A percentile compares a stretch with the other conserved stretches of the same genome.
Conservation (phyloP, 169 alveolate genomes). For the Eimeria tenella region DNA sequence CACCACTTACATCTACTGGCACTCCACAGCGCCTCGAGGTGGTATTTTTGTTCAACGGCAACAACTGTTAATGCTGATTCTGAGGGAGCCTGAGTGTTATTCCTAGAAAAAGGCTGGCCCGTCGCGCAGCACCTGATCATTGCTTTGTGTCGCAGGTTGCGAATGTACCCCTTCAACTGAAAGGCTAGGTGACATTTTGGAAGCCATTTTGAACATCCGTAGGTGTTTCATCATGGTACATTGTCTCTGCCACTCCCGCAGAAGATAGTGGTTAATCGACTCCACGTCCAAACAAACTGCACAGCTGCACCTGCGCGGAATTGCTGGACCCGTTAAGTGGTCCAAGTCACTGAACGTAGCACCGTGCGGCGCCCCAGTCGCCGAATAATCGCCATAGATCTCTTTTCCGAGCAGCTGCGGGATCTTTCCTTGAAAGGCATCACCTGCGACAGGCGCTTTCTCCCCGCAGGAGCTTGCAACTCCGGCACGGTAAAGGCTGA, state of each 20-base stretch:
- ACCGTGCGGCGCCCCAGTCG: background rate
- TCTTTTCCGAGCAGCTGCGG: slow-evolving; percentile 28
- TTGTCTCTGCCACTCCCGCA: slow-evolving; percentile 36
- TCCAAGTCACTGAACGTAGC: background rate
- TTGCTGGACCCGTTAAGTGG: slow-evolving; percentile 10
- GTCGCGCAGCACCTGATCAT: background rate
- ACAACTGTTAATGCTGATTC: background rate
- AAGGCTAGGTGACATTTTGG: slow-evolving; percentile 14
- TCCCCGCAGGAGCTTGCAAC: background rate
- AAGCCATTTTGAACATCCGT: background rate
- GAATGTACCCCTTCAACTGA: background rate
- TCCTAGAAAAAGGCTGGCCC: too few relatives aligned
- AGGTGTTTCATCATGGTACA: slow-evolving; percentile 27
- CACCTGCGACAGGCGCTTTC: background rate
- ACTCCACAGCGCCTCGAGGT: background rate
- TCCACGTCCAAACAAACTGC: slow-evolving; percentile 17
- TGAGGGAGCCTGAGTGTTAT: background rate
- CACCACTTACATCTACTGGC: too few relatives aligned
- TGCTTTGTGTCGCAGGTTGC: background rate
- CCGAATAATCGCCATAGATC: background rate
- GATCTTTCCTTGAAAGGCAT: background rate
- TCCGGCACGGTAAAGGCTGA: background rate
- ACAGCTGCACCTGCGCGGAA: slow-evolving; percentile 15
- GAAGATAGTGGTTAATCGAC: background rate
- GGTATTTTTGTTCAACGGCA: background rate